phyloP scores from a whole-genome alignment of 192 early-diverging fungal genomes.

The Backusella liffmaniae region DNA sequence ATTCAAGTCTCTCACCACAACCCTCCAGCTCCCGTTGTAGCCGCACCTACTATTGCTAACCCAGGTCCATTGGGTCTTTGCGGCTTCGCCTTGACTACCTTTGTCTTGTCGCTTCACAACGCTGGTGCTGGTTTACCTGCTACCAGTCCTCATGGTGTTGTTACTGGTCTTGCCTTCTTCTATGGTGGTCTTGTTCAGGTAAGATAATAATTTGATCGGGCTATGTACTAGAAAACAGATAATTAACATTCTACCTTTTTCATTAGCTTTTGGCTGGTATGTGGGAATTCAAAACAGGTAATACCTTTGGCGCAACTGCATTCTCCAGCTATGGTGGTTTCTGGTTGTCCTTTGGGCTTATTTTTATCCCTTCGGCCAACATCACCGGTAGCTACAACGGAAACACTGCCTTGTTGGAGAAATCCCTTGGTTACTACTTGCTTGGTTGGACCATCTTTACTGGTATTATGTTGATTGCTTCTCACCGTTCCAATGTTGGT shows the following conservation, averaged over 20 bases:
- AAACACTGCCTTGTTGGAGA: slow-evolving; percentile 28
- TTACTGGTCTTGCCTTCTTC: slow-evolving; percentile 66
- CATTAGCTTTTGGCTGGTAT: slow-evolving; percentile 67
- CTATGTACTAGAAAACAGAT: background rate
- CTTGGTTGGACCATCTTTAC: slow-evolving; percentile 73
- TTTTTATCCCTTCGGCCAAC: slow-evolving; percentile 56
- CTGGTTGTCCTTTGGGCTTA: slow-evolving; percentile 62
- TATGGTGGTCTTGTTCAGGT: slow-evolving; percentile 77
- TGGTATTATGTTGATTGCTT: slow-evolving; percentile 68
- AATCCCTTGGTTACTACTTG: slow-evolving; percentile 64
- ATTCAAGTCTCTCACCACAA: background rate
- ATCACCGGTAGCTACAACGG: slow-evolving; percentile 38
- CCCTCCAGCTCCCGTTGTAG: slow-evolving; percentile 28
- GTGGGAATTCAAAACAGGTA: slow-evolving; percentile 55
- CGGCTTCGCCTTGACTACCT: slow-evolving; percentile 65
- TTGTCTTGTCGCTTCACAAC: slow-evolving; percentile 72
- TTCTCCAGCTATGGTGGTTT: slow-evolving; percentile 71
- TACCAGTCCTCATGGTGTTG: slow-evolving; percentile 56
- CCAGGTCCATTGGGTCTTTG: slow-evolving; percentile 63
- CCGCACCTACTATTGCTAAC: slow-evolving; percentile 46
- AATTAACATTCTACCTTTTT: background rate
- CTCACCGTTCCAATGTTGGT: slow-evolving; percentile 59
- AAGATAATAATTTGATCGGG: background rate
- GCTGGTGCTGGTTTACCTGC: slow-evolving; percentile 59
- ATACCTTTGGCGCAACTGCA: slow-evolving; percentile 82